Base-by-base conservation (phyloP, 768 basidiomycete species). In the Termitomyces sp. region DNA sequence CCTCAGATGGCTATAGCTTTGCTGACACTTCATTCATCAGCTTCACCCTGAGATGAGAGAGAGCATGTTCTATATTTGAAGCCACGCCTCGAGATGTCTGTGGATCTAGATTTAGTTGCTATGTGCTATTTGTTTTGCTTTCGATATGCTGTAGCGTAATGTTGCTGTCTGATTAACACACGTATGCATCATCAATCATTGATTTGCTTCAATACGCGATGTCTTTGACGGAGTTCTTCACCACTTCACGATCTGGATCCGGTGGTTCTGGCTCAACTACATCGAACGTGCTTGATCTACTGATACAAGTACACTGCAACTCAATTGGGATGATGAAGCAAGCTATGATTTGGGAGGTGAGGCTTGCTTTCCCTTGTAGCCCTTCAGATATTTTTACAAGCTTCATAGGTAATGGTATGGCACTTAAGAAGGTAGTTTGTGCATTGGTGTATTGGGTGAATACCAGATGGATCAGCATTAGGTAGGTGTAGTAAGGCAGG, bases 21-120 rank as follows among this genome's bases (percentile, higher is more conserved):
- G 12, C 38, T 59, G 50, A 59, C 15, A 29, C 6, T 14, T n/a
- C 3, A 3, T 20, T 40, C 17, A 7, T 32, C 37, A 83, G 81
- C 69, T 87, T 14, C 86, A 91, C 68, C 48, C 68, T 10, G 80
- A 86, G 66, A 70, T 90, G 71, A 77, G 77, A 65, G 80, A 83
- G 5, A 81, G 74, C n/a, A 91, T 91, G 89, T 91, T 91, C 67
- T 91, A 90, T 67, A 86, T 91, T 59, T 91, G 53, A 65, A n/a
- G 11, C 0, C 40, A 42, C 5, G 15, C 29, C 20, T 36, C 37
- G 51, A 52, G 14, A 5, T 3, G 15, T 29, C 32, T 32, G n/a
- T 15, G 50, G 6, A 14, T 25, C 5, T 20, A 14, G 31, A 37
- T 37, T 37, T 11, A 37, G 31, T 20, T 48, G 49, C 11, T 34